Percentiles rank a stretch among this genome's conserved stretches.
Evolutionary conservation across 2,329 filamentous ascomycete species (phyloP).

Genomic region (Pseudogymnoascus sp.): DNA sequence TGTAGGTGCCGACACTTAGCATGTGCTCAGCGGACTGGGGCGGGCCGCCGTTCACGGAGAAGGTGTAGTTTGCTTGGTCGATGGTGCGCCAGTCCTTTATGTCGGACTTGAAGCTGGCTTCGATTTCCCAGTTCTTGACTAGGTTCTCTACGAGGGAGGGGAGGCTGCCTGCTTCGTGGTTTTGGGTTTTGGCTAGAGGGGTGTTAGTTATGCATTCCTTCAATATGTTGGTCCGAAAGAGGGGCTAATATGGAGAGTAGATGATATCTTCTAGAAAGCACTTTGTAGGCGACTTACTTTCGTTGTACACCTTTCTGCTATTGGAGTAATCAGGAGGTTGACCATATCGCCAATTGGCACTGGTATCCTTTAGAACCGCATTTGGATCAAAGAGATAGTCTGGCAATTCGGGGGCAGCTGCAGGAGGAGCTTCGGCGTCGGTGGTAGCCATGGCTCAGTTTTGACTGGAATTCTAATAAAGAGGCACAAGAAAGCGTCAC

Average conservation of each 20-base stretch:
- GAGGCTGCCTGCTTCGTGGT: conserved; percentile 47
- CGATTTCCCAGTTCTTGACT: conserved; percentile 66
- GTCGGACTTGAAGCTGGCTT: conserved; percentile 57
- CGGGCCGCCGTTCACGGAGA: conserved; percentile 53
- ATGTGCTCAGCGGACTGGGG: conserved; percentile 52
- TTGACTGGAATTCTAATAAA: neutral
- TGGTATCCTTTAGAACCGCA: conserved; percentile 46
- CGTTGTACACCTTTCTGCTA: conserved; percentile 49
- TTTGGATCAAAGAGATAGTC: conserved; percentile 52
- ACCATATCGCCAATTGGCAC: conserved; percentile 51
- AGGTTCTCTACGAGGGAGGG: conserved; percentile 57
- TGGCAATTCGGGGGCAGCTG: conserved; percentile 29
- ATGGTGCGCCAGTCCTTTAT: conserved; percentile 58
- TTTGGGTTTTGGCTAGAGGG: conserved; percentile 44
- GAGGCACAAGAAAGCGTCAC: neutral
- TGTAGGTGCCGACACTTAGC: conserved; percentile 61
- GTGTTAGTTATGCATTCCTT: conserved; percentile 11
- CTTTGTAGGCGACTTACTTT: conserved; percentile 40
- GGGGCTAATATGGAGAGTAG: neutral
- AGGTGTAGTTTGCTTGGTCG: conserved; percentile 49
- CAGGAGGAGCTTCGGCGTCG: conserved; percentile 12
- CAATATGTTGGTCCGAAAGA: neutral
- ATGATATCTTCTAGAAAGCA: neutral
- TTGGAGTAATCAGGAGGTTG: conserved; percentile 55
- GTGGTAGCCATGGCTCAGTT: conserved; percentile 16